Evolutionary conservation across 768 basidiomycete species (phyloP), one percentile per base, ranked within the genome.

Genomic region (Russula earlei): DNA sequence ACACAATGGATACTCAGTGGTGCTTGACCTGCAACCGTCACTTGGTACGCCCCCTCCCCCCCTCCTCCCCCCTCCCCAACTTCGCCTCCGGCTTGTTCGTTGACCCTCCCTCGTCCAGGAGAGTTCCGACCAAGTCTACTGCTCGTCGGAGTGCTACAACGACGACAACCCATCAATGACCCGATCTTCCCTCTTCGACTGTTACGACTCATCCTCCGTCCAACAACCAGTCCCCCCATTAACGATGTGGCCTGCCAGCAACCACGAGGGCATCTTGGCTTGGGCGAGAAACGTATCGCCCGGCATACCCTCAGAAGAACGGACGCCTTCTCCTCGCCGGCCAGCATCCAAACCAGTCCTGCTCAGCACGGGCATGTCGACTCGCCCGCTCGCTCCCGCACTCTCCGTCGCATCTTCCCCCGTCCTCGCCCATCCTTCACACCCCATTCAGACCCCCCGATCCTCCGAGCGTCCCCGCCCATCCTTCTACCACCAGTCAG

Each of bases 1-100:
- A n/a, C n/a, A 70, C 63, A 58, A 80, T 84, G 77, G 84, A 85
- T 69, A 75, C 77, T 61, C 79, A 85, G 72, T 85, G 82, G 82
- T 88, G 85, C 67, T 72, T 87, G 62, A 72, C 74, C 53, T 88
- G 85, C 73, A 74, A 76, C 61, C 74, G 76, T 60, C 77, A 75
- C 62, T 68, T 83, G 60, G 84, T 80, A 67, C 36, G 80, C 78
- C 45, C n/a, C n/a, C n/a, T n/a, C n/a, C n/a, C 47, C 52, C 44
- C 31, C 29, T 53, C 48, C 46, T 24, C 36, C 29, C 52, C 44
- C 37, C 56, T 51, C 40, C 22, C 33, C 27, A 37, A 31, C 37
- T n/a, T 14, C 27, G 17, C 58, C 20, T 33, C 29, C 36, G 48
- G 54, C 37, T 50, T 40, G 40, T n/a, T 34, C 60, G 56, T 66